Percentiles rank a stretch among this genome's conserved stretches.
These are phyloP conservation scores for Astragalus membranaceus DNA, from an alignment of 306 rosid genomes.

Conservation along the genomic window DNA sequence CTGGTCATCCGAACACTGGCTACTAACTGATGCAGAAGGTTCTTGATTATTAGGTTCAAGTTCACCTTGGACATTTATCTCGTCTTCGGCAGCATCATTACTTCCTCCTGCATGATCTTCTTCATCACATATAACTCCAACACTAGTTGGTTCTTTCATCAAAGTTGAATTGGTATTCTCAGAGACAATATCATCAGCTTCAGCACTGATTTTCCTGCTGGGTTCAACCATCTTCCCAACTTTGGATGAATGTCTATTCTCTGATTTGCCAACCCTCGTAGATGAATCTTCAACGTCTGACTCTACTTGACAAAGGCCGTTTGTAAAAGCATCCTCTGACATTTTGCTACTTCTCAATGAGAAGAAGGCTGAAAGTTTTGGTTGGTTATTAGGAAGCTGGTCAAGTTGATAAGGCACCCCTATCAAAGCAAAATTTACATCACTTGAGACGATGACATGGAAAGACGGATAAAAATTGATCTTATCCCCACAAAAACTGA, in stretches of 20 bases:
- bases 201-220: conserved; percentile 19
- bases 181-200: conserved; percentile 25
- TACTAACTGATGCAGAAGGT: conserved; percentile 36
- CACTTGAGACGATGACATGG: not conserved
- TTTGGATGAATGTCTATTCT: conserved; percentile 28
- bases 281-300: conserved; percentile 38
- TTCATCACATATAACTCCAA: conserved; percentile 32
- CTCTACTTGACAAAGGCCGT: conserved; percentile 26
- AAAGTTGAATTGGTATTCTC: conserved; percentile 26
- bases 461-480: not conserved
- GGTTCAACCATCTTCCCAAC: conserved; percentile 27
- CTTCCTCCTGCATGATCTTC: conserved; percentile 21
- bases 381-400: conserved; percentile 61
- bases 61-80: conserved; percentile 25
- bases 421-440: conserved; percentile 22
- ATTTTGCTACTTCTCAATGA: conserved; percentile 36
- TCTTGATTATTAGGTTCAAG: conserved; percentile 30
- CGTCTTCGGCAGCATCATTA: conserved; percentile 28
- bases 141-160: conserved; percentile 25
- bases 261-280: conserved; percentile 25
- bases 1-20: conserved; percentile 26
- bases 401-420: conserved; percentile 88
- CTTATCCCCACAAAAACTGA: not conserved
- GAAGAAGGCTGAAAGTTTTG: conserved; percentile 67
- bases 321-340: conserved; percentile 24